Conservation (phyloP, 179 eudicot species). For the Drosera spatulata region DNA sequence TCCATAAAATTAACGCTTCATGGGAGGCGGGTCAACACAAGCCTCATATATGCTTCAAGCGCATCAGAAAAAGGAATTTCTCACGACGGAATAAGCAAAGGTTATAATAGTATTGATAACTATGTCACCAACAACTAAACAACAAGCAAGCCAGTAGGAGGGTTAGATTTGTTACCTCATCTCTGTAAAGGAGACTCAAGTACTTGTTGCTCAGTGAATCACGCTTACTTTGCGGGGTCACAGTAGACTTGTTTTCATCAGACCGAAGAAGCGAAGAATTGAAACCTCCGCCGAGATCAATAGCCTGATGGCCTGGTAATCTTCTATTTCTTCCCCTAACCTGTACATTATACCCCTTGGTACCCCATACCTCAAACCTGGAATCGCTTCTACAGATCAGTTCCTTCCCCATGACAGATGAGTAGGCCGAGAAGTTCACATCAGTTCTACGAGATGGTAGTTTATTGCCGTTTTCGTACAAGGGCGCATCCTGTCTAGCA, state of each 20-base stretch:
- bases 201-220: conserved; percentile 54
- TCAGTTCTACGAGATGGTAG: conserved; percentile 90
- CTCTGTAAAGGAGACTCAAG: conserved; percentile 53
- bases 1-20: no score
- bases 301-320: conserved; percentile 58
- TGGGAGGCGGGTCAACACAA: no score
- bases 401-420: conserved; percentile 74
- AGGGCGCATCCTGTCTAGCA: conserved; percentile 36
- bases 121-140: not conserved
- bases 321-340: conserved; percentile 61
- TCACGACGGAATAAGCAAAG: no score
- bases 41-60: no score
- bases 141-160: no score
- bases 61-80: no score
- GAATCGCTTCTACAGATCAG: conserved; percentile 78
- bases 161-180: conserved; percentile 48
- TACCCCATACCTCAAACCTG: conserved; percentile 81
- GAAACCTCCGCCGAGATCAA: conserved; percentile 34
- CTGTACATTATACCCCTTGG: conserved; percentile 73
- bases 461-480: conserved; percentile 47
- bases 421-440: conserved; percentile 79
- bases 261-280: conserved; percentile 33
- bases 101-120: not conserved
- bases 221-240: conserved; percentile 20
- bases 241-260: conserved; percentile 10